Conservation (phyloP, 495 filamentous ascomycete genomes). For the Pyronema domesticum region DNA sequence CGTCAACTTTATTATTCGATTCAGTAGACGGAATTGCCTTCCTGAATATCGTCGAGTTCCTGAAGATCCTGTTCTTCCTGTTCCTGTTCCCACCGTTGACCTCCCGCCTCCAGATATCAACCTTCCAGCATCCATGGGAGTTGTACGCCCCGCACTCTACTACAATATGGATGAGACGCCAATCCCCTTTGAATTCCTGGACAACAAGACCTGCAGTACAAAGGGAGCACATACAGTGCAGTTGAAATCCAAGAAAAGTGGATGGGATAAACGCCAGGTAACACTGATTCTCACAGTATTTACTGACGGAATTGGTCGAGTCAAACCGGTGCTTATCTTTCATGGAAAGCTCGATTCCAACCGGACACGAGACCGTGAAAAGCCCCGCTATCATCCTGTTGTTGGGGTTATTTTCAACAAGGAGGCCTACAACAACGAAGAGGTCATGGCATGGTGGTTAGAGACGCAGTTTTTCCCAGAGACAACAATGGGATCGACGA, state of each 20-base stretch:
- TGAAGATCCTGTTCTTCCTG: too few relatives aligned
- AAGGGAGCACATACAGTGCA: neutral
- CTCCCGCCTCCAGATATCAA: too few relatives aligned
- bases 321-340: neutral
- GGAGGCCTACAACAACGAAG: neutral
- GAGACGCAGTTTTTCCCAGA: neutral
- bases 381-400: neutral
- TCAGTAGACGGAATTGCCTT: neutral
- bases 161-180: conserved; percentile 4
- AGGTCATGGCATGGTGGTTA: neutral
- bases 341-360: neutral
- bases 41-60: too few relatives aligned
- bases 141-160: too few relatives aligned
- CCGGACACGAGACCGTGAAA: neutral
- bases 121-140: too few relatives aligned
- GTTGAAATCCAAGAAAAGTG: neutral
- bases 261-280: conserved; percentile 4
- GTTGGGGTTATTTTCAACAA: neutral
- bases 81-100: too few relatives aligned
- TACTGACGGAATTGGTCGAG: neutral
- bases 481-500: too few relatives aligned
- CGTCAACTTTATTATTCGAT: too few relatives aligned
- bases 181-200: conserved; percentile 2
- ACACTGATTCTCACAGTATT: neutral
- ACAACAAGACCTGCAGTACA: neutral